phyloP scores from a whole-genome alignment of 2,329 filamentous ascomycete genomes.

The Cordyceps militaris region DNA sequence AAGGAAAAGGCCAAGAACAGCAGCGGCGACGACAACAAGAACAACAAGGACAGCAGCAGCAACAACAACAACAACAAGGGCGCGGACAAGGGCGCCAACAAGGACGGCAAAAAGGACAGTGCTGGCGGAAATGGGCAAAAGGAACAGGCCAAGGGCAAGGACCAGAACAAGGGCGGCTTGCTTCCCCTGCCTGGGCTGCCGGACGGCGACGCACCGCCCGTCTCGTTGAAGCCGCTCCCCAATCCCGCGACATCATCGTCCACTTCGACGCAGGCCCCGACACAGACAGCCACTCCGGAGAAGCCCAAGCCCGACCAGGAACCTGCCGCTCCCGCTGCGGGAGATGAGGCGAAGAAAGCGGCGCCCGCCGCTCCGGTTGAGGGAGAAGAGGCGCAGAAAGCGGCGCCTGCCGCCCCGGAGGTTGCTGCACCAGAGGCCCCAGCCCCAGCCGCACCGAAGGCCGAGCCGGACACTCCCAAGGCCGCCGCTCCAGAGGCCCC shows the following conservation, averaged over 20 bases:
- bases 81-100: neutral
- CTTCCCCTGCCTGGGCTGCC: constrained; percentile 9
- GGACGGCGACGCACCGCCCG: neutral
- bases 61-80: neutral
- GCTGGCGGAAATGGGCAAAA: too few relatives aligned
- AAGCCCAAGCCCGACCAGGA: neutral
- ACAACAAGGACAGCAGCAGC: neutral
- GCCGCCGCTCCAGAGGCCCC: too few relatives aligned
- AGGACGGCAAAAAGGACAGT: neutral
- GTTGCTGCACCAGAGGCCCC: neutral
- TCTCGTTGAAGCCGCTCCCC: constrained; percentile 10
- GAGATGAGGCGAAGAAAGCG: neutral
- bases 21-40: neutral
- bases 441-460: neutral
- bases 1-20: constrained; percentile 1
- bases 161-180: neutral
- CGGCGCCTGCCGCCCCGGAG: neutral
- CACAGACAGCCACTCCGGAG: neutral
- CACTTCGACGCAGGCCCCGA: neutral
- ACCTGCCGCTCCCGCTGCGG: neutral
- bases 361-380: neutral
- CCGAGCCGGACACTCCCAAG: neutral
- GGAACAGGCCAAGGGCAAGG: neutral
- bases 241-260: neutral
- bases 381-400: neutral